Base-by-base conservation (phyloP, 2,329 filamentous ascomycete species). In the Colletotrichum acutatum region DNA sequence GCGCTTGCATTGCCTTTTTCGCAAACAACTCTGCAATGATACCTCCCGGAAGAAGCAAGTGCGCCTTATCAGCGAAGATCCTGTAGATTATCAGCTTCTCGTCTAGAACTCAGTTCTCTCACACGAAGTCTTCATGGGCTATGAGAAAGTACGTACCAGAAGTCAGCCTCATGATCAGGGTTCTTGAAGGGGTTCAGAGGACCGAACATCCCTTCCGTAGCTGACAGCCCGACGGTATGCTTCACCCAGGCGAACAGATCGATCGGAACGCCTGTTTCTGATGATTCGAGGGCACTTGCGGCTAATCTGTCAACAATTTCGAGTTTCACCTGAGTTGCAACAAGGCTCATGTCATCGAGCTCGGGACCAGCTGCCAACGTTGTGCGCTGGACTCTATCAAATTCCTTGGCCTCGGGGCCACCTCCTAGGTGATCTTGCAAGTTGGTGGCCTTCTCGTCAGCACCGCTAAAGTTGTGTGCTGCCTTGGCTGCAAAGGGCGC, bases 181-280 rank as follows among this genome's bases (percentile, higher is more conserved):
- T 72, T 56, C 34, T 64, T 54, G 59, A 63, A 74, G 2, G 72
- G 72, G 14, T 74, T 73, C 52, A 58, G n/a, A 4, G 63, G 69
- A 24, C 72, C 72, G 11, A 61, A 74, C 26, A 67, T 56, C 19
- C 46, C 72, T 24, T 74, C 71, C 1, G 68, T 54, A 0, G 68
- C 24, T 4, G 62, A 70, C 9, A 66, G 16, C 5, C 28, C 30
- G n/a, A 66, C 28, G 16, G 46, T n/a, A 9, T 54, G 61, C 62
- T 24, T 66, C n/a, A 70, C 24, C 68, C 68, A 70, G 19, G 28
- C 32, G 30, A 66, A 70, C 2, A 70, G 26, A 26, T 70, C 68
- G 8, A 70, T 53, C 8, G 26, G 22, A 3, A 30, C 12, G 19
- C 22, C 68, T 22, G 53, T 6, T 16, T 11, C 61, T 12, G 60